Base-by-base conservation (phyloP, 176 grass and related monocot species). In the Phoenix dactylifera region DNA sequence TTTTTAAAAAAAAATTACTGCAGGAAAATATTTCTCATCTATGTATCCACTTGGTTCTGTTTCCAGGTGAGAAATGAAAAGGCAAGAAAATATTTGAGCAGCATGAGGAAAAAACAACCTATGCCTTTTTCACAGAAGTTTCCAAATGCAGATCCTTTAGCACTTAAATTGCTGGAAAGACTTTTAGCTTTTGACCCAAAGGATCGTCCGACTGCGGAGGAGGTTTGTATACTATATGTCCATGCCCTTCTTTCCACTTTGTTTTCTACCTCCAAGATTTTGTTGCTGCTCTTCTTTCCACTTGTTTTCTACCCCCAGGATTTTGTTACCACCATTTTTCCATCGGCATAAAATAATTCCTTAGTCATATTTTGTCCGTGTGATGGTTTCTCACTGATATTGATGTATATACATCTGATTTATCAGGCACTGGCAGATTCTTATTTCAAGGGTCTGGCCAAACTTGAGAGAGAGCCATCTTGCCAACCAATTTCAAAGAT, bases 1-100 rank as follows among this genome's bases (percentile, higher is more conserved):
- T 3, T 15, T 15, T 16, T 4, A 16, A 22, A 22, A 18, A 52
- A 68, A 55, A 44, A 44, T 0, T 44, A 6, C 10, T 10, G 20
- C 20, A 20, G 35, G 35, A 44, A 30, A 44, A 12, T 44, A 44
- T 44, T 44, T 44, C 35, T 22, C 22, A 20, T 22, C 54, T 56
- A 35, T 56, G 6, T 16, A 68, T 16, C 39, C 12, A 56, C 18
- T 52, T 28, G 53, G 6, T 56, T 54, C 57, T 22, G 18, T 55
- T 19, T 56, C 5, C 52, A 68, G 65, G 65, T 68, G 14, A 52
- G 65, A 24, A 68, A 68, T 48, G 65, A 68, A 18, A 68, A 68
- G 26, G 65, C 65, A 55, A 68, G 65, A 25, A 68, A 68, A 56
- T 68, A 68, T 68, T 68, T 68, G 52, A 68, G 52, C 28, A 68